Evolutionary conservation across 495 filamentous ascomycete species (phyloP), one percentile per base, ranked within the genome.

Genomic region (Penicillium cosmopolitanum): DNA sequence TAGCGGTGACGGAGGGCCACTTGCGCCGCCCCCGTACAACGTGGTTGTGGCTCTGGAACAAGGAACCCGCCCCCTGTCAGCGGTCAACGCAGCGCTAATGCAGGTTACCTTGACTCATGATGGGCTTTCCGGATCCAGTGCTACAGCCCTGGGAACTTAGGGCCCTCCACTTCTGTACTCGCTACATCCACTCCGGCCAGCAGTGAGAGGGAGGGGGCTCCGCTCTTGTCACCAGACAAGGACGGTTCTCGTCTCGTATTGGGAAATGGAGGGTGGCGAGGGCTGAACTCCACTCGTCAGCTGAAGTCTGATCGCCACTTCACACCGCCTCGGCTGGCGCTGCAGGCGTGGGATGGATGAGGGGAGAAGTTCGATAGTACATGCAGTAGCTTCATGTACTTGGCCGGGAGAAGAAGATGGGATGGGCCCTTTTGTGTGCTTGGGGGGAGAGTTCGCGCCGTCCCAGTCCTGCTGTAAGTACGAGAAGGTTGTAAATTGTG

Each of bases 121-220:
- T 69, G 67, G 67, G 62, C 65, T 58, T 65, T 66, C 55, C 60
- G 63, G 63, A 68, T 67, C 75, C 74, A 72, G 69, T 68, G 64
- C 74, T 74, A 65, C 63, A 72, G 73, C 66, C 65, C 72, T 68
- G 74, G 74, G 69, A 73, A 67, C 59, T 68, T 73, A 71, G 62
- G 46, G 61, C 55, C 67, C 51, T 62, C 55, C 53, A 36, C 55
- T 64, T 60, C 56, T 46, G 7, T 51, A n/a, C 16, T 19, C 16
- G 15, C 42, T 44, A 16, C 42, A 9, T 44, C 16, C n/a, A 9
- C 16, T 44, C 42, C 52, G 53, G 52, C 51, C 58, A 61, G 58
- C 46, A 51, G 34, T 52, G 34, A 44, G 55, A 21, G 31, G 31
- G 42, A 19, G 46, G 35, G 34, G 53, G 55, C 46, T 62, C 62